Evolutionary conservation across 257 asterid species (phyloP), one percentile per base, ranked within the genome.

Genomic region (Asclepias syriaca): DNA sequence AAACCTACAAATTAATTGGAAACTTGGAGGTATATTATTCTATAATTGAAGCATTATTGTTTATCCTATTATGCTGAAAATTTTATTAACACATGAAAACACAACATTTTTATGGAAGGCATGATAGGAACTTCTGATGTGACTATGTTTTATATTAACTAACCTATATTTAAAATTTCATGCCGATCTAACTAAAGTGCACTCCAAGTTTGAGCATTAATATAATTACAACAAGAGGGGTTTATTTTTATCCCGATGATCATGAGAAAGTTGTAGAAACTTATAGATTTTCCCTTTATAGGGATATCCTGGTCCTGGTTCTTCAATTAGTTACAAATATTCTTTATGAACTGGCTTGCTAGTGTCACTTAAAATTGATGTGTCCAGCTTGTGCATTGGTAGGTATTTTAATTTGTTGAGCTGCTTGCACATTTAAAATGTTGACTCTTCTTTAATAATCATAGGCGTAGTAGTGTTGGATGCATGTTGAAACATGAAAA

Each of bases 1-100:
- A 90, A 75, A 77, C 81, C 69, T 95, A 76, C 84, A 75, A 71
- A 73, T 74, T 69, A 69, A 92, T 95, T 79, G 96, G 97, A 72
- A 90, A 85, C 81, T 85, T 88, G 87, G 99, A 95, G 99, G 99
- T 94, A 78, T 45, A 58, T 65, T 67, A 51, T 24, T 69, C n/a
- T 51, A 3, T 58, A 46, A 4, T 65, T 34, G 45, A 29, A 15
- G 45, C 67, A 24, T 56, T 63, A 34, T 3, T 1, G 29, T 69
- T 37, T 37, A 15, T 61, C 2, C 64, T 59, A 11, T 48, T 39
- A 49, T 32, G n/a, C 37, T 12, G 16, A 39, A 66, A 45, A 66
- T 24, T 37, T 63, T 16, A 8, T 37, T 63, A n/a, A 7, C 7
- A 63, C 22, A 63, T 18, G 68, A 18, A 22, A 4, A 22, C 18